Percentiles rank a stretch among this genome's conserved stretches.
These are phyloP conservation scores for Aspergillus hortae DNA, from an alignment of 2,329 filamentous ascomycete species.

Conservation along the genomic window DNA sequence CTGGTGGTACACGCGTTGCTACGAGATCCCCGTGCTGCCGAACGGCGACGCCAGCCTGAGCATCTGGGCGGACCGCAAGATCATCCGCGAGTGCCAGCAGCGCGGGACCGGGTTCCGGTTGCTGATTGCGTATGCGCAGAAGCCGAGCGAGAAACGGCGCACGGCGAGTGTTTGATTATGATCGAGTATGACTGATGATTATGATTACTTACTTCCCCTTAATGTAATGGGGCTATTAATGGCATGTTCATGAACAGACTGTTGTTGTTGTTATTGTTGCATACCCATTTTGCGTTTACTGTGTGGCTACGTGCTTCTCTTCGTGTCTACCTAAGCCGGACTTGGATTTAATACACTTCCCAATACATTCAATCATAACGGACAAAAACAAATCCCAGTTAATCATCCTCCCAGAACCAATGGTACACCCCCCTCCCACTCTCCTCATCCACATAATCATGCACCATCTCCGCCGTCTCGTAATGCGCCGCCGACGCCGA, in stretches of 20 bases:
- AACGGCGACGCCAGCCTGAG: conserved; percentile 53
- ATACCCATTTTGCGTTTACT: too few species aligned
- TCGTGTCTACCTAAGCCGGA: too few species aligned
- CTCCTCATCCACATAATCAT: conserved; percentile 43
- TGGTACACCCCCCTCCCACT: conserved; percentile 40
- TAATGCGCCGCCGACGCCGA: conserved; percentile 19
- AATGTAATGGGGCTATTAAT: too few species aligned
- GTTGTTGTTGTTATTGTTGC: too few species aligned
- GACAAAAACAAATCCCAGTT: not conserved
- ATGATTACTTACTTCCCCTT: too few species aligned
- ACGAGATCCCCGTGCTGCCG: conserved; percentile 64
- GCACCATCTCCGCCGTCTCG: conserved; percentile 44
- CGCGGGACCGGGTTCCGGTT: conserved; percentile 84
- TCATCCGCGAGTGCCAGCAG: conserved; percentile 82
- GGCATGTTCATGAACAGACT: too few species aligned
- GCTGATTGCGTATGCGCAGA: conserved; percentile 86
- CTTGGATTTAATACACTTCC: too few species aligned
- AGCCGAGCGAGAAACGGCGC: conserved; percentile 55
- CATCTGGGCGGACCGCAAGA: conserved; percentile 73
- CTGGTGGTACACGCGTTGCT: conserved; percentile 96
- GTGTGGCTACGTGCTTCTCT: too few species aligned
- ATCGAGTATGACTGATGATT: not conserved
- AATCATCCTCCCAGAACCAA: conserved; percentile 38
- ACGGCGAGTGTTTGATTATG: conserved; percentile 40
- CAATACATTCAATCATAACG: not conserved